Evolutionary conservation across 139 green algal genomes (phyloP), one percentile per base, ranked within the genome.

Genomic region (Volvox africanus): DNA sequence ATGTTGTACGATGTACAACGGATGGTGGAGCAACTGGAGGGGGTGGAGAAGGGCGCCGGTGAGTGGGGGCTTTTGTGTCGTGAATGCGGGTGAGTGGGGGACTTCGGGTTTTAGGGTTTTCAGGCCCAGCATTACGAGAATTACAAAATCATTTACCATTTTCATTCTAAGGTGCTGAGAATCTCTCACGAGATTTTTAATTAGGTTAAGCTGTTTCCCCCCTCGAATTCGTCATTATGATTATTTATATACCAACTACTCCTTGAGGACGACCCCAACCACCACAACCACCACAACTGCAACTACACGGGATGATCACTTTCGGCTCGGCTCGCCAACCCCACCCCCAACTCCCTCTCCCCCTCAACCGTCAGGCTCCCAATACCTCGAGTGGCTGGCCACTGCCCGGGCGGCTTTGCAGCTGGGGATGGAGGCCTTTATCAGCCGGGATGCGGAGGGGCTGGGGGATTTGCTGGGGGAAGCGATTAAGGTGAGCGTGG

Each of bases 1-100:
- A 68, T 99, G 82, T 76, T 98, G 87, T 97, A 97, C 80, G 96
- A 98, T 85, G 93, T 95, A 14, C 89, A 96, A 0, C 87, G 82
- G 28, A 99, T 99, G 97, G 61, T 93, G 20, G 62, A 89, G 78
- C 96, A 98, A 92, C 92, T 99, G 86, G 96, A 99, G 69, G 83
- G 26, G 0, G 81, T 97, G 21, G 96, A 99, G 93, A 50, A 65
- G 19, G 97, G 97, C 19, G 93, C 96, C 61, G 95, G 95, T 92
- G 85, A 50, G 82, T 6, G 5, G 44, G 44, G 44, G n/a, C n/a
- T 55, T 55, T 55, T 9, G 44, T 55, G 44, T 9, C 44, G 44
- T 55, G 44, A 55, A 55, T 55, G n/a, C n/a, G n/a, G n/a, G n/a
- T n/a, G n/a, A n/a, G n/a, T n/a, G n/a, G n/a, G n/a, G n/a, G n/a